Conservation (phyloP, 805 yeast species). For the Saccharomyces paradoxus region DNA sequence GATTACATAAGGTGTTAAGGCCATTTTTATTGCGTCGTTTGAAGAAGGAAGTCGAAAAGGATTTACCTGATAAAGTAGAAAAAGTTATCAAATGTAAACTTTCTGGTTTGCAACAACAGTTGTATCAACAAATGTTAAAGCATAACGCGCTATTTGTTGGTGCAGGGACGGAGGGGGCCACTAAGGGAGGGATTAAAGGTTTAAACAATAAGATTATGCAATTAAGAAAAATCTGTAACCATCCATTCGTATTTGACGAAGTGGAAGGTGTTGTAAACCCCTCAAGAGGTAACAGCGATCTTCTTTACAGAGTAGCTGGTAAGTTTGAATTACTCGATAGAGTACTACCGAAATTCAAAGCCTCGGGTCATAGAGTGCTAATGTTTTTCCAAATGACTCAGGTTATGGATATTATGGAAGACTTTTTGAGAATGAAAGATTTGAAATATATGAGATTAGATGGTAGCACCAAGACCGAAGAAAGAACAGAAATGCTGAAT, state of each 20-base stretch:
- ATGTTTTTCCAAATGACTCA: constrained; percentile 86
- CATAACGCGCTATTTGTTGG: constrained; percentile 63
- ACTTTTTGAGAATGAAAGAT: constrained; percentile 56
- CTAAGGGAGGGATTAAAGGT: constrained; percentile 64
- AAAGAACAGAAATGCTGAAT: constrained; percentile 66
- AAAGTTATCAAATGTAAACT: constrained; percentile 73
- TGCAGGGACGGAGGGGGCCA: constrained; percentile 45
- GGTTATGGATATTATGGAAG: constrained; percentile 87
- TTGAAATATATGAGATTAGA: constrained; percentile 70
- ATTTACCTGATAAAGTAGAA: constrained; percentile 76
- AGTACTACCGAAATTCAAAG: constrained; percentile 65
- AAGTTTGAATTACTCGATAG: constrained; percentile 74
- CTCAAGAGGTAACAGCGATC: constrained; percentile 49
- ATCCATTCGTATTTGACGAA: constrained; percentile 81
- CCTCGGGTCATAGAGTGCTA: constrained; percentile 67
- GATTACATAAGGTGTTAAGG: constrained; percentile 79
- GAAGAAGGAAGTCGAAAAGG: constrained; percentile 82
- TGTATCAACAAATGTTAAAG: constrained; percentile 73
- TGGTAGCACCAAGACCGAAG: constrained; percentile 80
- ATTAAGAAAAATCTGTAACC: constrained; percentile 75
- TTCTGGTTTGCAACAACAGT: constrained; percentile 59
- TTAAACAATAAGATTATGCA: constrained; percentile 80
- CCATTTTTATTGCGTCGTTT: constrained; percentile 78
- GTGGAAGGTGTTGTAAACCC: constrained; percentile 67
- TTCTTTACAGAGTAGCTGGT: constrained; percentile 71